phyloP scores from a whole-genome alignment of 2,329 filamentous ascomycete genomes.

The Scortechinia acanthostroma region DNA sequence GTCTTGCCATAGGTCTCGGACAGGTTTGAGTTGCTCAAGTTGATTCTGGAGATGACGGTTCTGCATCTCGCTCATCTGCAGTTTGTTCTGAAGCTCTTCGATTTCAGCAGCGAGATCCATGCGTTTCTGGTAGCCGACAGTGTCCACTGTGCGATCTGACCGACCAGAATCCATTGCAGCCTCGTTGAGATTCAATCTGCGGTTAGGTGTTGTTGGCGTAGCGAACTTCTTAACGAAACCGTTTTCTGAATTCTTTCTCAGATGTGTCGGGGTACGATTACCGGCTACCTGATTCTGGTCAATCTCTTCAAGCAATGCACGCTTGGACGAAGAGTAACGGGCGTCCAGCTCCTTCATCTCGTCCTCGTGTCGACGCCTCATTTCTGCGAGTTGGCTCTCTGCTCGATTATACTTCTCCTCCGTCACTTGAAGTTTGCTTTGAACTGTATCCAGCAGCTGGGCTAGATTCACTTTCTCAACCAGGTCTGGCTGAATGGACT shows the following conservation, averaged over 20 bases:
- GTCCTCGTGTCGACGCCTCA: conserved; percentile 69
- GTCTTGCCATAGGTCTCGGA: conserved; percentile 45
- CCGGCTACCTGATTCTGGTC: conserved; percentile 29
- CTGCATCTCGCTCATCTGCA: conserved; percentile 90
- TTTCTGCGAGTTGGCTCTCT: conserved; percentile 73
- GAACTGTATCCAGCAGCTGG: conserved; percentile 79
- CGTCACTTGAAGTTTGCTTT: conserved; percentile 78
- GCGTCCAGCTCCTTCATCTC: conserved; percentile 62
- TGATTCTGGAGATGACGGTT: conserved; percentile 88
- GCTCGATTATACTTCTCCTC: conserved; percentile 74
- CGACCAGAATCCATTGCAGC: conserved; percentile 64
- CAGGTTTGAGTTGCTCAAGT: conserved; percentile 62
- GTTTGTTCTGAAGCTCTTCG: conserved; percentile 85
- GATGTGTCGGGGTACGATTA: conserved; percentile 38
- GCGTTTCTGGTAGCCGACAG: conserved; percentile 74
- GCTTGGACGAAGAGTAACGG: conserved; percentile 45
- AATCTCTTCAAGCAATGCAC: conserved; percentile 80
- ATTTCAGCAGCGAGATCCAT: conserved; percentile 88
- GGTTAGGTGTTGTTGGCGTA: conserved; percentile 65
- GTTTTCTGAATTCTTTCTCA: conserved; percentile 23
- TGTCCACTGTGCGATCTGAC: conserved; percentile 80
- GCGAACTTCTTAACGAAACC: conserved; percentile 72
- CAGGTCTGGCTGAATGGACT: conserved; percentile 53
- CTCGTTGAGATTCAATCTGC: conserved; percentile 45
- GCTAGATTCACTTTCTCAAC: conserved; percentile 77